Conservation (phyloP, 2,329 filamentous ascomycete genomes). For the Paecilomyces dactylethromorphus region DNA sequence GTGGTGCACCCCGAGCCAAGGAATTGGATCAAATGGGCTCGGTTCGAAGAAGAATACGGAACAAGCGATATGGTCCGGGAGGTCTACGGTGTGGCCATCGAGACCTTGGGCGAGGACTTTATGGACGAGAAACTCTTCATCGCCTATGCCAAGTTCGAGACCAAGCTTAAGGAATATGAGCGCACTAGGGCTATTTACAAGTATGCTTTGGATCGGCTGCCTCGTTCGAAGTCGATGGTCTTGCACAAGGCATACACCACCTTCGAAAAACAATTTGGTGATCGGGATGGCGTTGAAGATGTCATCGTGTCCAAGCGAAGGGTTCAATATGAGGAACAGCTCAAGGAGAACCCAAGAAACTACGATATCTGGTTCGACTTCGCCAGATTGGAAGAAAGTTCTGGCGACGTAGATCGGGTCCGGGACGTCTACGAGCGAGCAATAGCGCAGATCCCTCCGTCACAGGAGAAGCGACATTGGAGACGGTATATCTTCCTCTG, state of each 20-base stretch:
- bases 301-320: constrained; percentile 91
- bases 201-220: constrained; percentile 85
- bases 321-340: constrained; percentile 87
- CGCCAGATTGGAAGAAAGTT: constrained; percentile 78
- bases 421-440: constrained; percentile 93
- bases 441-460: constrained; percentile 90
- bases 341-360: constrained; percentile 90
- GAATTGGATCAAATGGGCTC: constrained; percentile 99
- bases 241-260: constrained; percentile 93
- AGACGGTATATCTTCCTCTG: constrained; percentile 94
- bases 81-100: constrained; percentile 82
- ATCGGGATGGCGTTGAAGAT: constrained; percentile 87
- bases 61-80: constrained; percentile 87
- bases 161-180: constrained; percentile 92
- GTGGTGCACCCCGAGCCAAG: constrained; percentile 87
- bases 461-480: constrained; percentile 96
- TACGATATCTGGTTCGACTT: constrained; percentile 98
- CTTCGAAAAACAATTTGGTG: constrained; percentile 97
- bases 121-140: constrained; percentile 96
- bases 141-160: constrained; percentile 89
- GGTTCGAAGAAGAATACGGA: constrained; percentile 92
- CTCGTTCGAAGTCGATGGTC: constrained; percentile 73
- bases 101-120: constrained; percentile 86
- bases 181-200: constrained; percentile 93
- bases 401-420: constrained; percentile 73